Evolutionary conservation across 352 stramenopile species (phyloP), one percentile per base, ranked within the genome.

Genomic region (Phytophthora uliginosa): DNA sequence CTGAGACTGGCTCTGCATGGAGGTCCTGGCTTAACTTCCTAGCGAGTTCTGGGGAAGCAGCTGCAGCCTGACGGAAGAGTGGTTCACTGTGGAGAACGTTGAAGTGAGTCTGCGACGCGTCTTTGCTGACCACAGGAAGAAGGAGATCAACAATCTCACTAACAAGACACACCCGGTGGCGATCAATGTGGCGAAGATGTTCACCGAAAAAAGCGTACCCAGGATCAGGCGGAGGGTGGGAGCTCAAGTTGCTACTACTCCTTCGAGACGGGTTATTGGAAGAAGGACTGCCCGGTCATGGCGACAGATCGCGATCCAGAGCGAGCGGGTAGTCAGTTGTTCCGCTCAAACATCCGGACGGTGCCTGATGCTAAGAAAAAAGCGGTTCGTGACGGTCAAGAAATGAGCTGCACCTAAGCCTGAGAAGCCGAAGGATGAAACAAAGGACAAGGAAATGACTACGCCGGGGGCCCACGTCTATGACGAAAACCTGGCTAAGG

Each of bases 41-140:
- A 66, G 60, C 20, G 45, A 70, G 28, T 68, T 70, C 18, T 74
- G 53, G 67, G 67, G 36, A n/a, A 48, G 28, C 9, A 59, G 48
- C 2, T 47, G 68, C 38, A 63, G 36, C 10, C 58, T 73, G 50
- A 58, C 56, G 0, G 13, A 52, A 9, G 24, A 63, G 8, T 56
- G 17, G 26, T 68, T 73, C 9, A 63, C 24, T n/a, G 31, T 68
- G 6, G 57, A 68, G 31, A 63, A 53, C 8, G 26, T 52, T 8
- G 51, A 73, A 18, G 20, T 45, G 20, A 60, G 13, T 4, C 50
- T 73, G 0, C 22, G 51, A 2, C 22, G 55, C 7, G 54, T 52
- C n/a, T 59, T 69, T 42, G 45, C 33, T 13, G 67, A 65, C 6
- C 22, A 57, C 24, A 65, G 53, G 1, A 61, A 52, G 22, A 69